Conservation (phyloP, 2,329 filamentous ascomycete species). For the Stenocarpella maydis region DNA sequence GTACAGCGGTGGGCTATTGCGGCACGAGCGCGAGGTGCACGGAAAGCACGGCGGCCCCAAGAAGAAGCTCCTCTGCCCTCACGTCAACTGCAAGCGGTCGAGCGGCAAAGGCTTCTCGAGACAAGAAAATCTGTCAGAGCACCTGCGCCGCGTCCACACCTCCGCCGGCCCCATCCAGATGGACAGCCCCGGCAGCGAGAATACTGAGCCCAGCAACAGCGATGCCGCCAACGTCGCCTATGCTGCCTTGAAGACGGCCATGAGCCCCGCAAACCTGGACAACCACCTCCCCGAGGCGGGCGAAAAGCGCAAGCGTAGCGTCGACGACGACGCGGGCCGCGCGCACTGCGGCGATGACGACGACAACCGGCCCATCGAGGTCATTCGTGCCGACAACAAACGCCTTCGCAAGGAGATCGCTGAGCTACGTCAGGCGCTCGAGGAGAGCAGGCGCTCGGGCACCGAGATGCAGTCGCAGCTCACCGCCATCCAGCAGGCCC, state of each 20-base stretch:
- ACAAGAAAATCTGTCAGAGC: slow-evolving; percentile 93
- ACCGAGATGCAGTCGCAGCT: slow-evolving; percentile 59
- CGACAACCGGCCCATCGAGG: slow-evolving; percentile 46
- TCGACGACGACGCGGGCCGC: slow-evolving; percentile 41
- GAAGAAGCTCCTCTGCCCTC: slow-evolving; percentile 86
- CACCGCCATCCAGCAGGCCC: slow-evolving; percentile 53
- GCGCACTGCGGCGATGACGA: not conserved
- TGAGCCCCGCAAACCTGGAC: slow-evolving; percentile 20
- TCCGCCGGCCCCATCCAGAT: slow-evolving; percentile 40
- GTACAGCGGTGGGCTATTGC: slow-evolving; percentile 87
- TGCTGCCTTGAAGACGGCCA: slow-evolving; percentile 28
- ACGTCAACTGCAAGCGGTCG: slow-evolving; percentile 87
- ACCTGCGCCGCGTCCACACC: slow-evolving; percentile 88
- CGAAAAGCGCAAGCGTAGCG: slow-evolving; percentile 56
- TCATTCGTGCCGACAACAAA: slow-evolving; percentile 71
- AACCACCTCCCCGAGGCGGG: slow-evolving; percentile 41
- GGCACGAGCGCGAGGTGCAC: slow-evolving; percentile 94
- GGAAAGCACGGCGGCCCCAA: slow-evolving; percentile 88
- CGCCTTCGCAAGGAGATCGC: slow-evolving; percentile 71
- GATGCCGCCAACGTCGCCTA: slow-evolving; percentile 47
- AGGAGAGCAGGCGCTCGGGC: slow-evolving; percentile 57
- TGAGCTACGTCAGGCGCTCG: slow-evolving; percentile 61
- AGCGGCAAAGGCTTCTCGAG: slow-evolving; percentile 89
- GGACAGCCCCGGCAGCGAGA: slow-evolving; percentile 43
- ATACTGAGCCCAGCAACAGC: slow-evolving; percentile 57